phyloP scores from a whole-genome alignment of 148 eudicot species.

The Amaranthus hypochondriacus region DNA sequence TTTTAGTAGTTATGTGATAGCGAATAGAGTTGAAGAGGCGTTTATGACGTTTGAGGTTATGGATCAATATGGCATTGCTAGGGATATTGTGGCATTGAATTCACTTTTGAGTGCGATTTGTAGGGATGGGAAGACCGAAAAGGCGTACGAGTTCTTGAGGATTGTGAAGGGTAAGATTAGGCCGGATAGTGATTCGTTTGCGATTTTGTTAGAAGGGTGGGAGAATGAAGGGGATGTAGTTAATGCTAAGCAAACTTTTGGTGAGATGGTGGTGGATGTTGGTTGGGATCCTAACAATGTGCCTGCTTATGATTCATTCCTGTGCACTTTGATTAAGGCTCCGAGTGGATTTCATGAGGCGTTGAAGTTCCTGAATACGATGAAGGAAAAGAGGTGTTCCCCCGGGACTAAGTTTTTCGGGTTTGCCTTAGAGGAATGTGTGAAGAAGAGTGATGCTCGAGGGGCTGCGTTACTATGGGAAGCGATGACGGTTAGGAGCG shows the following conservation, averaged over 20 bases:
- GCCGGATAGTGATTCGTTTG: slow-evolving; percentile 59
- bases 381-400: slow-evolving; percentile 60
- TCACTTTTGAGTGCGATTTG: slow-evolving; percentile 68
- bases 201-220: slow-evolving; percentile 80
- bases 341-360: slow-evolving; percentile 54
- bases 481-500: slow-evolving; percentile 46
- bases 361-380: slow-evolving; percentile 41
- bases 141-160: slow-evolving; percentile 45
- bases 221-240: slow-evolving; percentile 57
- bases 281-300: slow-evolving; percentile 57
- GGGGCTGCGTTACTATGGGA: slow-evolving; percentile 59
- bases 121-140: slow-evolving; percentile 43
- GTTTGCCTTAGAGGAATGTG: slow-evolving; percentile 55
- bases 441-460: slow-evolving; percentile 45
- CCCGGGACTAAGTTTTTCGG: slow-evolving; percentile 69
- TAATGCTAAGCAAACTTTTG: slow-evolving; percentile 49
- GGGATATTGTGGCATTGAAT: slow-evolving; percentile 61
- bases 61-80: slow-evolving; percentile 52
- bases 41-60: slow-evolving; percentile 55
- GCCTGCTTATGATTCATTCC: slow-evolving; percentile 62
- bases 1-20: slow-evolving; percentile 62
- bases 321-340: slow-evolving; percentile 62
- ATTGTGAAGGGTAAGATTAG: slow-evolving; percentile 38
- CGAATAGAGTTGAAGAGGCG: slow-evolving; percentile 46
- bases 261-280: slow-evolving; percentile 54